Conservation (phyloP, 2,329 filamentous ascomycete species). For the Pseudonectria buxi region DNA sequence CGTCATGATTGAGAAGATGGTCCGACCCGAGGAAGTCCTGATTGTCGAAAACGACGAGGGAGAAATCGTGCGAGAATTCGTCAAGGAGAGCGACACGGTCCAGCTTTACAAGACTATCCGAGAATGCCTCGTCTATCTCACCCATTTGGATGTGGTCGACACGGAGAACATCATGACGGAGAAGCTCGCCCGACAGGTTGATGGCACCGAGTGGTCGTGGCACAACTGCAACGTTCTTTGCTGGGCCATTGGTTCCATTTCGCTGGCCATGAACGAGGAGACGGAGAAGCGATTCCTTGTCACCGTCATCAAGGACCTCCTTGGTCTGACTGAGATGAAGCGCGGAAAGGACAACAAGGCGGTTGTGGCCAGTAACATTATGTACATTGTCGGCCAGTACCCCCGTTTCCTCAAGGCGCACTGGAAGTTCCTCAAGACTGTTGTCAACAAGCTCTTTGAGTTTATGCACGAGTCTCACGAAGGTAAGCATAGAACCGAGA, state of each 20-base stretch:
- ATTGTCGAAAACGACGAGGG: conserved; percentile 99
- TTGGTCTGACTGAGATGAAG: conserved; percentile 98
- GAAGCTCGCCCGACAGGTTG: conserved; percentile 90
- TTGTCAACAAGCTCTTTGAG: conserved; percentile 98
- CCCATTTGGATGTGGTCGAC: conserved; percentile 93
- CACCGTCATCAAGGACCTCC: conserved; percentile 95
- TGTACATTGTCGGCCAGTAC: conserved; percentile 99
- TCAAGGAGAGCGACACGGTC: conserved; percentile 98
- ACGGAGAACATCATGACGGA: conserved; percentile 99
- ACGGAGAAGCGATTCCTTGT: conserved; percentile 98
- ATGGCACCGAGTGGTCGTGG: conserved; percentile 97
- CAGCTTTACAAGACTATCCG: conserved; percentile 98
- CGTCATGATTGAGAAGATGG: conserved; percentile 99
- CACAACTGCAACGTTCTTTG: conserved; percentile 99
- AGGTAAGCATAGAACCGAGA: conserved; percentile 45
- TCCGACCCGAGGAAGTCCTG: conserved; percentile 91
- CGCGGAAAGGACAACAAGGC: conserved; percentile 99
- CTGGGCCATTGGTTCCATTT: conserved; percentile 99
- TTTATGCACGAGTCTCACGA: conserved; percentile 99
- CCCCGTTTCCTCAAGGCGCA: conserved; percentile 97
- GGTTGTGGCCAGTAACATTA: conserved; percentile 97
- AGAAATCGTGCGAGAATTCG: conserved; percentile 97
- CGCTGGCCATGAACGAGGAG: conserved; percentile 98
- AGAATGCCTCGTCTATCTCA: conserved; percentile 94
- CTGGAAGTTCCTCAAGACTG: conserved; percentile 99